Percentiles rank a stretch among this genome's conserved stretches.
Evolutionary conservation across 345 rosid genomes (phyloP).

Genomic region (Sonneratia caseolaris): DNA sequence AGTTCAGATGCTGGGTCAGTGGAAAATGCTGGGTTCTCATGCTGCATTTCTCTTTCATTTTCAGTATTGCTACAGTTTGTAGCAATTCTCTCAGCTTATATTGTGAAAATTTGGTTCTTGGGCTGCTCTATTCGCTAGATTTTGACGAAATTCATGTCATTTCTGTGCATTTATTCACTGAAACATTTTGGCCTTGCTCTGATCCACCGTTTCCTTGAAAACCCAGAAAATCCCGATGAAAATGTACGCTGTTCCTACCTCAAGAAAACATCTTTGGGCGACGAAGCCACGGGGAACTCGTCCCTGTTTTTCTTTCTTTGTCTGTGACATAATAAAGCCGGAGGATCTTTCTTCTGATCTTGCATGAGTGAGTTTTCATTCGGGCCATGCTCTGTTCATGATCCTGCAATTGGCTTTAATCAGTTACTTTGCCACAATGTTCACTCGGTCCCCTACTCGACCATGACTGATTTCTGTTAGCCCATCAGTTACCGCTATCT

Average conservation of each 20-base stretch:
- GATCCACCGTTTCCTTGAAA: neutral
- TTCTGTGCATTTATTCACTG: neutral
- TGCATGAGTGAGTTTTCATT: neutral
- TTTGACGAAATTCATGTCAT: neutral
- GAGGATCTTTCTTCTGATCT: no score
- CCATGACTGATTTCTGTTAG: neutral
- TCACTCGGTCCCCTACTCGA: neutral
- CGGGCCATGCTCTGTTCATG: no score
- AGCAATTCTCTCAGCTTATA: neutral
- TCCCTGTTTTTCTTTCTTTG: neutral
- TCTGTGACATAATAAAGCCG: no score
- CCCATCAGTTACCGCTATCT: neutral
- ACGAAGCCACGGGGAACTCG: neutral
- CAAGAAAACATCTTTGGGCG: neutral
- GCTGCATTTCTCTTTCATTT: neutral
- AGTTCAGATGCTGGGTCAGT: slow-evolving; percentile 1
- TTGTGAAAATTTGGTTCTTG: neutral
- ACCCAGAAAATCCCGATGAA: neutral
- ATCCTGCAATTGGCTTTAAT: neutral
- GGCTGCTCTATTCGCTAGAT: neutral
- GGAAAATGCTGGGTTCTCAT: neutral
- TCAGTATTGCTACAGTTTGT: neutral
- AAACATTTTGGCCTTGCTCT: neutral
- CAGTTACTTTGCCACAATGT: neutral
- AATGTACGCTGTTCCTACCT: neutral